Evolutionary conservation across 2,329 filamentous ascomycete species (phyloP), one percentile per base, ranked within the genome.

Genomic region (Didymella pinodella): DNA sequence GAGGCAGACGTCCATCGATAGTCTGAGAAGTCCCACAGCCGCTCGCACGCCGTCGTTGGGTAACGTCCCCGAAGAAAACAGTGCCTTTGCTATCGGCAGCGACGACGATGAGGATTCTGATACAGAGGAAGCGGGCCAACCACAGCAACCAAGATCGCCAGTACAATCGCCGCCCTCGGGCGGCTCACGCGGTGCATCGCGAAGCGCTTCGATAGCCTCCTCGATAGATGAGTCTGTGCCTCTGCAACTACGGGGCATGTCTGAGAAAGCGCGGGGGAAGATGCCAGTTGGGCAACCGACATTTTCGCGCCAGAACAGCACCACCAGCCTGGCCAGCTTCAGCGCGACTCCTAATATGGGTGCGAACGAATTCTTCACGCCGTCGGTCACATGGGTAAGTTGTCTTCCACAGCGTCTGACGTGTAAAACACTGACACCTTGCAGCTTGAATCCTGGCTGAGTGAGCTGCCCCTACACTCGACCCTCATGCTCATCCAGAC

Each of bases 191-290:
- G 71, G 68, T 8, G 81, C 79, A 18, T 86, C 85, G 18, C 84
- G 88, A 36, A 86, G 89, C 22, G 88, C 90, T 4, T 94, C 91
- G 0, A 82, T 90, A 20, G 86, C 87, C 28, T 86, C 85, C 0
- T 86, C 86, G 0, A 79, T 85, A 0, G 92, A 96, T 59, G 93
- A 96, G 60, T 89, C 90, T 4, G 86, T 96, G 10, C 93, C 92
- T 14, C 84, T 88, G 20, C 93, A 97, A 74, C 76, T 96, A 29
- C 86, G 92, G 57, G 93, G 93, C 54, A 97, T 98, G 91, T 97
- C 94, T 20, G 95, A 98, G 77, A 99, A 98, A 76, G 95, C 95
- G 16, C 85, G 95, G 48, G 95, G 95, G 7, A 99, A 99, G 78
- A 92, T 96, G 88, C 95, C 94, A 28, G 92, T 91, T 12, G 90